Base-by-base conservation (phyloP, 768 basidiomycete species). In the Calvatia gigantea region DNA sequence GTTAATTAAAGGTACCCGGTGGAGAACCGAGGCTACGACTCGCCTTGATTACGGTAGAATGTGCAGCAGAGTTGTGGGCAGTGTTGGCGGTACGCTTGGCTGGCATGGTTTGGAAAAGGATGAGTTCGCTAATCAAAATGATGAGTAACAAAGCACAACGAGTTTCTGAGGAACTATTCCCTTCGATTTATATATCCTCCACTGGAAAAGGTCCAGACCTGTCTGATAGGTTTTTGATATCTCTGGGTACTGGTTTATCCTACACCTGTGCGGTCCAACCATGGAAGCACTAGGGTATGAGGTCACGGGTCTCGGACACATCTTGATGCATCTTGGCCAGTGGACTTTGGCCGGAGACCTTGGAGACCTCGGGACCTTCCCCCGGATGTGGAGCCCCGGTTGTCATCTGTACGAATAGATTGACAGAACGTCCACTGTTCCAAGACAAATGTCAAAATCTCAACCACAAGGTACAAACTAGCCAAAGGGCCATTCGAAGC, bases 11-110 rank as follows among this genome's bases (percentile, higher is more conserved):
- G n/a, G 14, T 32, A 39, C 14, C 41, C n/a, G n/a, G 15, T 15
- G 5, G 31, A 27, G 19, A 48, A n/a, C 4, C 19, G 19, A 3
- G 19, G 47, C 52, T 12, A 15, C 17, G 12, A 32, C 71, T 58
- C 58, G 84, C 84, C 68, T 80, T 67, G 53, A 88, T 74, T 32
- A 87, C 59, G 23, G 81, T 86, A 8, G 81, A 82, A 62, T 84
- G 78, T 6, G 81, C 66, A 15, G 80, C 72, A 48, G 84, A 86
- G 65, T 87, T 86, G 41, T 77, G 80, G 63, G 69, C 67, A 38
- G 84, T 47, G 9, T 56, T 86, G 41, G 78, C 81, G 63, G 69
- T 67, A 38, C 84, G 48, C 8, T 56, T 86, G 15, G 85, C 84
- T 81, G 85, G 48, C 51, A 56, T 52, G 29, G 42, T 35, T 35